These are phyloP conservation scores for Xylaria acuta DNA, from an alignment of 495 filamentous ascomycete species.

Conservation along the genomic window DNA sequence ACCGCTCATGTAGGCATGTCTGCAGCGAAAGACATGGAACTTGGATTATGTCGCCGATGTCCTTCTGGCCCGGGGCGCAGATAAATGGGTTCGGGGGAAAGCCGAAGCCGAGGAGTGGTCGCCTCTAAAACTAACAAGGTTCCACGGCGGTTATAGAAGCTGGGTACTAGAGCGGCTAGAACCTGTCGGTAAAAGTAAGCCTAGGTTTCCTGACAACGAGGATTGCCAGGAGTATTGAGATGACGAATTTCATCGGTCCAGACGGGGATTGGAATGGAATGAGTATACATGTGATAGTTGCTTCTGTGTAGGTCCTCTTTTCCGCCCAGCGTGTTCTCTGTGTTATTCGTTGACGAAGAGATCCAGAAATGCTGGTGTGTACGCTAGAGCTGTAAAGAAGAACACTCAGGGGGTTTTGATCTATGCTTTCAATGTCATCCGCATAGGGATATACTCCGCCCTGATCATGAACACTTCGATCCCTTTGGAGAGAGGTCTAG, in stretches of 20 bases:
- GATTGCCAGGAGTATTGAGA: background rate
- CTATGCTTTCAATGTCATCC: conserved; percentile 11
- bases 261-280: background rate
- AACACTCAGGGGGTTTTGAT: background rate
- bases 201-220: background rate
- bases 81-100: conserved; percentile 6
- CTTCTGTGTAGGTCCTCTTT: background rate
- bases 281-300: background rate
- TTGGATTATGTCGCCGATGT: conserved; percentile 1
- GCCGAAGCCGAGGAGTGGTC: conserved; percentile 7
- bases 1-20: conserved; percentile 1
- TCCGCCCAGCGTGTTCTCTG: no score
- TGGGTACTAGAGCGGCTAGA: background rate
- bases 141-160: conserved; percentile 1
- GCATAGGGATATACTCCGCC: conserved; percentile 1
- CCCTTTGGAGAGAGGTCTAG: background rate
- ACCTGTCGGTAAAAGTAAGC: background rate
- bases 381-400: background rate
- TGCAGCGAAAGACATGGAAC: conserved; percentile 10
- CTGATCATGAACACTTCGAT: background rate
- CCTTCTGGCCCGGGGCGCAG: background rate
- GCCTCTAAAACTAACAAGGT: background rate
- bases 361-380: background rate
- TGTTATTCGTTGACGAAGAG: background rate
- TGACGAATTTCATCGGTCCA: background rate